phyloP scores from a whole-genome alignment of 2,329 filamentous ascomycete genomes.

The Penicillium brasilianum region DNA sequence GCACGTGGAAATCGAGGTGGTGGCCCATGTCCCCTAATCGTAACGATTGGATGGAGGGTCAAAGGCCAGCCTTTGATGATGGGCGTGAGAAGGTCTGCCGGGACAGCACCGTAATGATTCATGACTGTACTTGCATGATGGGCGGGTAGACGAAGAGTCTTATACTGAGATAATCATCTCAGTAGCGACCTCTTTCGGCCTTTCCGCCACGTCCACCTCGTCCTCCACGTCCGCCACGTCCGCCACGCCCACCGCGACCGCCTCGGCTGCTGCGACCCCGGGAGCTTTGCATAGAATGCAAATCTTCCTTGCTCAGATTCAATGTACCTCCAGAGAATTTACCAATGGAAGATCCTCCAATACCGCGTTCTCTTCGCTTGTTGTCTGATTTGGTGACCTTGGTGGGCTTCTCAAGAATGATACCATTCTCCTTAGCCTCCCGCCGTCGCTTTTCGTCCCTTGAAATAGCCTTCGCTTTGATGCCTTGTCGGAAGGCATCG shows the following conservation, averaged over 20 bases:
- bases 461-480: slow-evolving; percentile 66
- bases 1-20: slow-evolving; percentile 65
- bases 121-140: background rate
- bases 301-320: slow-evolving; percentile 76
- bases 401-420: slow-evolving; percentile 74
- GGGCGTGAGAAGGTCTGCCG: no score
- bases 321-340: slow-evolving; percentile 79
- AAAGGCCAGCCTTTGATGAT: background rate
- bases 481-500: slow-evolving; percentile 84
- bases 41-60: background rate
- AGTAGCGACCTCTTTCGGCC: slow-evolving; percentile 9
- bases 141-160: background rate
- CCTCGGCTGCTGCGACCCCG: slow-evolving; percentile 24
- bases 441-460: slow-evolving; percentile 73
- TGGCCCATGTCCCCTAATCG: slow-evolving; percentile 47
- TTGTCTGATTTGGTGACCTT: slow-evolving; percentile 42
- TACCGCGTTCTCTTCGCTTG: slow-evolving; percentile 61
- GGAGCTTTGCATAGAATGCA: slow-evolving; percentile 45
- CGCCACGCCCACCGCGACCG: slow-evolving; percentile 17
- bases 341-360: slow-evolving; percentile 80
- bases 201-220: slow-evolving; percentile 3
- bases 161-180: background rate
- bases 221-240: background rate
- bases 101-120: background rate
- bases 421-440: slow-evolving; percentile 87